These are phyloP conservation scores for Hymenoscyphus occultus DNA, from an alignment of 2,329 filamentous ascomycete genomes.

Conservation along the genomic window DNA sequence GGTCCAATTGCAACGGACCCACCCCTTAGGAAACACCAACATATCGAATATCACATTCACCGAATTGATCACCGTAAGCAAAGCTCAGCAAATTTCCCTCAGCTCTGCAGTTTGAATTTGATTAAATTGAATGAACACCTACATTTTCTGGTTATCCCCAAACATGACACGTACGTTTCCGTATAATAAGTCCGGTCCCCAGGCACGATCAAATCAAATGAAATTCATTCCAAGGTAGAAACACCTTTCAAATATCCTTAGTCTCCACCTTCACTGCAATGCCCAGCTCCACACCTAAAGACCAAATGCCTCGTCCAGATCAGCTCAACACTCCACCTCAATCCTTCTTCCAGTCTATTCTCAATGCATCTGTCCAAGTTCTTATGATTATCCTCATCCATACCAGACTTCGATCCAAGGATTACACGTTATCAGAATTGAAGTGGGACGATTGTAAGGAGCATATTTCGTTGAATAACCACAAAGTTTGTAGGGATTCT, in stretches of 20 bases:
- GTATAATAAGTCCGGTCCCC: too few relatives aligned
- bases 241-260: not conserved
- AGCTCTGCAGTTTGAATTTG: not conserved
- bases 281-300: not conserved
- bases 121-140: not conserved
- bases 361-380: not conserved
- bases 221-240: not conserved
- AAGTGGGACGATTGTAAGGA: constrained; percentile 3
- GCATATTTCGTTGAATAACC: not conserved
- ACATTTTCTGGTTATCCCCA: too few relatives aligned
- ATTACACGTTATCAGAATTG: not conserved
- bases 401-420: not conserved
- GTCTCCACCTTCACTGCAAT: not conserved
- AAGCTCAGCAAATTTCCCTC: not conserved
- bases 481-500: not conserved
- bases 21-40: not conserved
- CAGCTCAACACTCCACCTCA: constrained; percentile 1
- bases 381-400: constrained; percentile 5
- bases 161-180: too few relatives aligned
- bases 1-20: not conserved
- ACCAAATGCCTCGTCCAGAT: not conserved
- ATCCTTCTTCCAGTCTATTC: not conserved
- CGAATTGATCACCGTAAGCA: not conserved
- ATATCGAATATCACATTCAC: not conserved
- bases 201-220: too few relatives aligned